Evolutionary conservation across 169 alveolate genomes (phyloP).

Genomic region (Babesia sp.): DNA sequence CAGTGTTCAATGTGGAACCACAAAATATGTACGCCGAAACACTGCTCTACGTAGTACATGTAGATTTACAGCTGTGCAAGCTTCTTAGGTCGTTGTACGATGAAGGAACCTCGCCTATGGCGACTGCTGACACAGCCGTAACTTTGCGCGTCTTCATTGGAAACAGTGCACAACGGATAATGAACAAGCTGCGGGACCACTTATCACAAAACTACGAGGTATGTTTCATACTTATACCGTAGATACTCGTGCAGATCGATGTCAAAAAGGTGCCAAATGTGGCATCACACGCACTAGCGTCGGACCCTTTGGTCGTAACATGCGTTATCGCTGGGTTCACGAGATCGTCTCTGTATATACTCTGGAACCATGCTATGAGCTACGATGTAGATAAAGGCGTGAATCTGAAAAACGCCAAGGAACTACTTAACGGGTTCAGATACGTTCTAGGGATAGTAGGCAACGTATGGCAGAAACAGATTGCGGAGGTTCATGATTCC

Average conservation of each 20-base stretch:
- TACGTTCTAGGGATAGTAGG: not conserved
- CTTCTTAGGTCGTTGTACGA: not conserved
- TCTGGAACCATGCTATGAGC: conserved; percentile 2
- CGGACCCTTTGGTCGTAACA: conserved; percentile 32
- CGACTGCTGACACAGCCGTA: not conserved
- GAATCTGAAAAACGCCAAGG: not conserved
- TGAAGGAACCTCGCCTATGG: not conserved
- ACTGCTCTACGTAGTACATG: conserved; percentile 23
- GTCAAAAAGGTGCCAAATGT: not conserved
- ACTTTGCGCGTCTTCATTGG: conserved; percentile 7
- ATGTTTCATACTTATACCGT: not conserved
- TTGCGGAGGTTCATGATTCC: not conserved
- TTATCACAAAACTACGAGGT: conserved; percentile 25
- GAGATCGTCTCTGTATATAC: conserved; percentile 10
- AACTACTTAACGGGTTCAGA: not conserved
- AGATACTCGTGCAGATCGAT: not conserved
- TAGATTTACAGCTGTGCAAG: conserved; percentile 37
- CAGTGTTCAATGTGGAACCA: conserved; percentile 47
- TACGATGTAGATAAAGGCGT: not conserved
- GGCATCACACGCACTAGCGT: conserved; percentile 7
- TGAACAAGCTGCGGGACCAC: conserved; percentile 2
- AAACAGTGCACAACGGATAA: not conserved
- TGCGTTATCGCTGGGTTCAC: conserved; percentile 32
- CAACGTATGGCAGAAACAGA: not conserved
- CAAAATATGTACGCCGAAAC: conserved; percentile 47